Conservation (phyloP, 805 yeast species). For the Candida gorgasii region DNA sequence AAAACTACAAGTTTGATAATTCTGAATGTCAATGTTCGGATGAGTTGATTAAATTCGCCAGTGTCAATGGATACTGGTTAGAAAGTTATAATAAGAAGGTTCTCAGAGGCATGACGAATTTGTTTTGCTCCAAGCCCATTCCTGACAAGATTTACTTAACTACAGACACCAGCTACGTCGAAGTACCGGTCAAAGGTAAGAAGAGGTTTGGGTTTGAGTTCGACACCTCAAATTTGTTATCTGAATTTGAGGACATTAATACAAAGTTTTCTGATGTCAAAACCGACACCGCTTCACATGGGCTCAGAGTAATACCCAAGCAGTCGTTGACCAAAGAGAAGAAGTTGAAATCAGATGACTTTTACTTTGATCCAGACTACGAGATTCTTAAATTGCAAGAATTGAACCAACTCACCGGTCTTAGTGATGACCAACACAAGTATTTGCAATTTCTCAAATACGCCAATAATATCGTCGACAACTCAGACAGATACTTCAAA, state of each 20-base stretch:
- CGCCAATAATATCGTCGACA: constrained; percentile 24
- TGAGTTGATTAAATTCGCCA: constrained; percentile 21
- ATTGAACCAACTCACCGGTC: constrained; percentile 14
- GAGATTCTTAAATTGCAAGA: constrained; percentile 27
- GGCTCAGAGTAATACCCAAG: too few relatives aligned
- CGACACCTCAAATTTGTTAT: background rate
- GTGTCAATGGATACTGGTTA: constrained; percentile 34
- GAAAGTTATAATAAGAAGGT: constrained; percentile 35
- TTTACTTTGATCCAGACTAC: constrained; percentile 30
- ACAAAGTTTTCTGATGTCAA: too few relatives aligned
- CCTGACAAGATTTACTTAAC: constrained; percentile 28
- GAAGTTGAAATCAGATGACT: constrained; percentile 24
- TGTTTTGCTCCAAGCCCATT: constrained; percentile 31
- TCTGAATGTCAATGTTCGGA: constrained; percentile 26
- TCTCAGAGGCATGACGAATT: constrained; percentile 32
- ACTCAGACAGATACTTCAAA: constrained; percentile 35
- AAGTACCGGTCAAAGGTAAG: constrained; percentile 30
- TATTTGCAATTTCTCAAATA: constrained; percentile 32
- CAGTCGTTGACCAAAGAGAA: constrained; percentile 14
- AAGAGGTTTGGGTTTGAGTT: constrained; percentile 20
- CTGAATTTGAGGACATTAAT: constrained; percentile 2
- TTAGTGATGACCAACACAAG: constrained; percentile 20
- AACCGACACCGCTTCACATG: too few relatives aligned
- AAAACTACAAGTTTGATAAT: constrained; percentile 14
- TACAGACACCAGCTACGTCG: constrained; percentile 25